A percentile compares a stretch with the other conserved stretches of the same genome.
Conservation (phyloP, 306 rosid species). For the Mimosa bimucronata region DNA sequence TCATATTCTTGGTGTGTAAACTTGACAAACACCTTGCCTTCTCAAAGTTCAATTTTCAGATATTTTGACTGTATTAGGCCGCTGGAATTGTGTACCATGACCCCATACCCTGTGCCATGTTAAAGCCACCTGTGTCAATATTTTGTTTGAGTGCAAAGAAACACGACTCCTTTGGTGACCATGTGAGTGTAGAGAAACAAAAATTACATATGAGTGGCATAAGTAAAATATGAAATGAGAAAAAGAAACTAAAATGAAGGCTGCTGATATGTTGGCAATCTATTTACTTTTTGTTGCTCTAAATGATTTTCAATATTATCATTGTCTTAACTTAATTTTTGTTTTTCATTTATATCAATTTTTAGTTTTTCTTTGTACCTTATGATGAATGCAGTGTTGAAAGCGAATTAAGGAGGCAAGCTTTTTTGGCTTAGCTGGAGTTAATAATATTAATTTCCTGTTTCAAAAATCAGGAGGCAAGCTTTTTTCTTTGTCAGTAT, state of each 20-base stretch:
- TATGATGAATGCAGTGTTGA: too few relatives aligned
- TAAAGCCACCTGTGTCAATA: too few relatives aligned
- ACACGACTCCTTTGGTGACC: background rate
- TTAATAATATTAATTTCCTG: background rate
- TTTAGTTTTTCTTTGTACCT: too few relatives aligned
- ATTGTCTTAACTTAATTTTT: slow-evolving; percentile 3
- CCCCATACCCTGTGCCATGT: too few relatives aligned
- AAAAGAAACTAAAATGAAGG: too few relatives aligned
- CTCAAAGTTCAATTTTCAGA: background rate
- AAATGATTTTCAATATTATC: background rate
- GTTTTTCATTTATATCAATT: background rate
- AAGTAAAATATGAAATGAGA: too few relatives aligned
- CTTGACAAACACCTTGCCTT: background rate
- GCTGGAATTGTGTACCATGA: background rate
- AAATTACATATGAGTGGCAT: background rate
- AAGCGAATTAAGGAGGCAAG: slow-evolving; percentile 62
- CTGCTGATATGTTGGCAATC: too few relatives aligned
- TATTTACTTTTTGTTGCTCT: too few relatives aligned
- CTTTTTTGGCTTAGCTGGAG: background rate
- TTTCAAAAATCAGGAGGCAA: background rate
- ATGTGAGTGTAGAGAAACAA: too few relatives aligned
- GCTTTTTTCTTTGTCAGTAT: background rate
- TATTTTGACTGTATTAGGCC: background rate
- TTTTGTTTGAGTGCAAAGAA: background rate
- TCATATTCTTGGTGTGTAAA: slow-evolving; percentile 69